Conservation (phyloP, 2,329 filamentous ascomycete species). For the Byssochlamys sp. region DNA sequence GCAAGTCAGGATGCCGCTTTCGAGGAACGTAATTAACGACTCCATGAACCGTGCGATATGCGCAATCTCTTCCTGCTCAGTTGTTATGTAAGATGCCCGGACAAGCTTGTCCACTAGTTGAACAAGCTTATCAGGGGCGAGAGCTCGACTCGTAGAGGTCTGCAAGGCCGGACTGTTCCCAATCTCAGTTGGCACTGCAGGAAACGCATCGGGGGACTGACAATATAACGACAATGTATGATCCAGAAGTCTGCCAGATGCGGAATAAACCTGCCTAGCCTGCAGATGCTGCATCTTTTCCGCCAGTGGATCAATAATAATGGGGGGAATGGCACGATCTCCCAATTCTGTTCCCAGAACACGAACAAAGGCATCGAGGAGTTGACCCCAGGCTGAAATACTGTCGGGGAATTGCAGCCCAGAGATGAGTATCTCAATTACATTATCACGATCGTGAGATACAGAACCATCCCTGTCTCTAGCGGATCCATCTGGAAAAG, state of each 20-base stretch:
- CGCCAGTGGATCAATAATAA: slow-evolving; percentile 62
- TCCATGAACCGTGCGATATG: slow-evolving; percentile 42
- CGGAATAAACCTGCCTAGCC: slow-evolving; percentile 23
- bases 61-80: slow-evolving; percentile 31
- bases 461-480: slow-evolving; percentile 45
- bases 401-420: slow-evolving; percentile 35
- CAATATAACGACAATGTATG: slow-evolving; percentile 28
- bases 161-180: background rate
- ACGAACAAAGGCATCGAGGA: slow-evolving; percentile 50
- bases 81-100: slow-evolving; percentile 43
- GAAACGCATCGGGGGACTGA: slow-evolving; percentile 6
- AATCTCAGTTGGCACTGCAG: background rate
- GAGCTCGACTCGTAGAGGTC: background rate
- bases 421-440: slow-evolving; percentile 57
- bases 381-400: slow-evolving; percentile 32
- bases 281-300: slow-evolving; percentile 37
- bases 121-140: slow-evolving; percentile 50
- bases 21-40: slow-evolving; percentile 46
- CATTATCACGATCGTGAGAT: slow-evolving; percentile 58
- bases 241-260: slow-evolving; percentile 22
- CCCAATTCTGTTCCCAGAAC: slow-evolving; percentile 56
- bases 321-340: slow-evolving; percentile 55
- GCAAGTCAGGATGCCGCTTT: slow-evolving; percentile 41
- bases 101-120: slow-evolving; percentile 48
- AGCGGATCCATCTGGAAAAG: slow-evolving; percentile 28